Conservation (phyloP, 78 protist species). For the Salpingoeca rosetta region DNA sequence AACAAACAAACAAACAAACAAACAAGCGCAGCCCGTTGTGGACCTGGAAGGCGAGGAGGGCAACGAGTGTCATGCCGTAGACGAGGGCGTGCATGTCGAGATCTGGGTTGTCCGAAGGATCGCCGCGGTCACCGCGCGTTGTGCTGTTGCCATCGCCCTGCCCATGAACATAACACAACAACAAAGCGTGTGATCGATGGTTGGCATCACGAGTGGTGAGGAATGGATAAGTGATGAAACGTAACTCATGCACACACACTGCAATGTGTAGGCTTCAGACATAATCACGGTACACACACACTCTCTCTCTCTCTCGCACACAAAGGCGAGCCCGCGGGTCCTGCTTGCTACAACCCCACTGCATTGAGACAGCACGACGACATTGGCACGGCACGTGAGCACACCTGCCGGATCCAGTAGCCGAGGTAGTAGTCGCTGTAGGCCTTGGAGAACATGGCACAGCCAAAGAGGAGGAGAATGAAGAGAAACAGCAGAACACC, state of each 20-base stretch:
- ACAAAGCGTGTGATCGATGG: background rate
- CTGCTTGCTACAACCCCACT: too few relatives aligned
- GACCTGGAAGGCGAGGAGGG: background rate
- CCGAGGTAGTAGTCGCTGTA: background rate
- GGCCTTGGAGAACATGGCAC: background rate
- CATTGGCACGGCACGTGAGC: too few relatives aligned
- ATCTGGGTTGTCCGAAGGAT: background rate
- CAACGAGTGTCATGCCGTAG: background rate
- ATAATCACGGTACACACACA: too few relatives aligned
- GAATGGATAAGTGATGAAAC: too few relatives aligned
- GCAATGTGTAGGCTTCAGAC: too few relatives aligned
- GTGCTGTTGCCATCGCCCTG: background rate
- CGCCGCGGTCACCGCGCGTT: background rate
- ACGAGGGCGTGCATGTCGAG: background rate
- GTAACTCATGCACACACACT: too few relatives aligned
- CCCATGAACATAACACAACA: background rate
- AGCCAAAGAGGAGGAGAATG: slow-evolving; percentile 5
- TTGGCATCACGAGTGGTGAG: too few relatives aligned
- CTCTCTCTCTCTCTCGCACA: too few relatives aligned
- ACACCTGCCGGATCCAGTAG: background rate
- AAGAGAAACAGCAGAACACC: background rate
- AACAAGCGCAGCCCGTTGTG: too few relatives aligned
- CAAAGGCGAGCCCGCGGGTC: too few relatives aligned
- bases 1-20: too few relatives aligned
- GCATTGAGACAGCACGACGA: too few relatives aligned